Base-by-base conservation (phyloP, 2,329 filamentous ascomycete species). In the Ophiostoma fasciatum region DNA sequence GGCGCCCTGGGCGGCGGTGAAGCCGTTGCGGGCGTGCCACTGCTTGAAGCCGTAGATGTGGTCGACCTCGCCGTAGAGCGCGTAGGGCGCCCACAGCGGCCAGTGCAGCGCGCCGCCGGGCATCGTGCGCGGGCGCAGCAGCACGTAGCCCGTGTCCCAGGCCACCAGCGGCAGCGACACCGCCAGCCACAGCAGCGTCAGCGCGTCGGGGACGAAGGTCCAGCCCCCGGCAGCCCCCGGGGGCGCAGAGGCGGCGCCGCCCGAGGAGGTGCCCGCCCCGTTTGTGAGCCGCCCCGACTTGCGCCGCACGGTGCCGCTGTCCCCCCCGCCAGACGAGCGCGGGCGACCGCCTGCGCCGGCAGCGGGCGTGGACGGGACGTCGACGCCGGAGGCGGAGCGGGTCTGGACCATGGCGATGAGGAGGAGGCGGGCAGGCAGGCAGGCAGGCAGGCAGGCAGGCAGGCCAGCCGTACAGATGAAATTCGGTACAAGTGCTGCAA, bases 81-180 rank as follows among this genome's bases (percentile, higher is more conserved):
- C 72, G 59, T 94, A 94, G 0, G 82, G 83, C 21, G 59, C 61
- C 69, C 73, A 94, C 28, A 93, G 48, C 2, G 81, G 80, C 60
- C 59, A 63, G 60, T 92, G 82, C 35, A 79, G 61, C 31, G 56
- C 58, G 13, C 84, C 84, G 46, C 82, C 82, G 0, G 77, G 73
- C 81, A 94, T 90, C 39, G 75, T 81, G 55, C 78, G 71, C 21
- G 85, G 85, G 15, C 85, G 81, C 36, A 82, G 61, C 31, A 93
- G 63, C 27, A 93, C 74, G 60, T 93, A 94, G 39, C 64, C 62
- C 21, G 71, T 71, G 59, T 94, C 85, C 85, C 85, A 93, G 34
- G 72, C 51, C 33, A 93, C 82, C 41, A 92, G 67, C 2, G 82
- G 82, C 13, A 90, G 59, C 15, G 81, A 85, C 42, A 88, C 44